Base-by-base conservation (phyloP, 2,329 filamentous ascomycete genomes). In the Aspergillus versicolor region DNA sequence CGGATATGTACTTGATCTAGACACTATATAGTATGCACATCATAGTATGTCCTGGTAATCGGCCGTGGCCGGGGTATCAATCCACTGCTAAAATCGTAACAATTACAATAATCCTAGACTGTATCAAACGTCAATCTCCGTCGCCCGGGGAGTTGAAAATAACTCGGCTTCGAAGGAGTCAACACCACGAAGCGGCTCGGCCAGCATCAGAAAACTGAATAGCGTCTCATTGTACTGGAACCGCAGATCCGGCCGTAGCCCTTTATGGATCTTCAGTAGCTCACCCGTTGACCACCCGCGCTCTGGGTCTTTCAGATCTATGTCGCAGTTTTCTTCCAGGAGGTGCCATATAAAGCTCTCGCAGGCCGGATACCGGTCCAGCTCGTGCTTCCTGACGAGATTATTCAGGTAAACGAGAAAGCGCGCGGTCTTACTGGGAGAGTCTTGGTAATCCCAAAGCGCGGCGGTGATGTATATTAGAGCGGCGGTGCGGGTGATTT, bases 331-430 rank as follows among this genome's bases (percentile, higher is more conserved):
- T 59, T 76, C 74, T 46, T 75, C 71, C 13, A 77, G 56, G 5
- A 77, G 61, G n/a, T 75, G 58, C 71, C 73, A 77, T 15, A 75
- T 50, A 13, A 77, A 69, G 3, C 73, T 74, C 62, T 77, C 75
- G 49, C 73, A 72, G 3, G 72, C 72, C 3, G 68, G 72, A 50
- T 70, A 63, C 15, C 67, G 68, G 49, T 73, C 70, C 6, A 77
- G 67, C 19, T 66, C 59, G 49, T 73, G 71, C 13, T 70, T 59
- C 44, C 59, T 61, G 15, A 71, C 67, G 5, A 69, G 60, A 7
- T 55, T 19, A 21, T 57, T 40, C 2, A 75, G 42, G 51, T 72
- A 60, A 13, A 57, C 48, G 5, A 77, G 64, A 49, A 74, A 77
- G 7, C 72, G 73, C 2, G 56, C 58, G 6, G 69, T 71, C 57